phyloP scores from a whole-genome alignment of 2,329 filamentous ascomycete genomes.

The Calonectria pteridis region DNA sequence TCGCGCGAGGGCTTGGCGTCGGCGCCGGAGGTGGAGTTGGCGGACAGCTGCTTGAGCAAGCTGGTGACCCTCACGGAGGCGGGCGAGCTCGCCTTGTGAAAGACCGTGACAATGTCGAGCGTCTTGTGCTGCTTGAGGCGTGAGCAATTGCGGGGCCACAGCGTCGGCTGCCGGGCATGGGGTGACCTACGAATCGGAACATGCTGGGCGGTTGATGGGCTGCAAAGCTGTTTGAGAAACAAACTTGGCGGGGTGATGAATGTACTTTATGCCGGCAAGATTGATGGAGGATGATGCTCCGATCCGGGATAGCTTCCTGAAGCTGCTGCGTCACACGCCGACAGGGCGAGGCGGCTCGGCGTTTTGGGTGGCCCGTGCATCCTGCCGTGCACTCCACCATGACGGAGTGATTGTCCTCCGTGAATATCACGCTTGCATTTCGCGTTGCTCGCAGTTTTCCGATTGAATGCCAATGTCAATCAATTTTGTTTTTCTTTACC shows the following conservation, averaged over 20 bases:
- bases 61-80: slow-evolving; percentile 80
- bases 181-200: slow-evolving; percentile 63
- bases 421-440: slow-evolving; percentile 3
- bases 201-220: slow-evolving; percentile 47
- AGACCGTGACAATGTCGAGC: slow-evolving; percentile 93
- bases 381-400: slow-evolving; percentile 16
- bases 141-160: slow-evolving; percentile 32
- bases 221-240: not conserved
- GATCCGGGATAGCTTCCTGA: slow-evolving; percentile 45
- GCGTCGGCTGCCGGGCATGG: not conserved
- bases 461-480: not conserved
- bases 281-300: slow-evolving; percentile 41
- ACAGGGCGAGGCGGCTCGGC: slow-evolving; percentile 43
- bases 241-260: slow-evolving; percentile 13
- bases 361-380: slow-evolving; percentile 39
- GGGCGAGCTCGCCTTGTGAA: slow-evolving; percentile 84
- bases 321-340: slow-evolving; percentile 43
- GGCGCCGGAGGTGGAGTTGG: slow-evolving; percentile 74
- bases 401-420: not conserved
- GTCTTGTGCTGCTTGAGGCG: slow-evolving; percentile 73
- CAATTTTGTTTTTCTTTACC: not conserved
- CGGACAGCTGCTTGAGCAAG: slow-evolving; percentile 84
- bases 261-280: slow-evolving; percentile 24
- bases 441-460: not conserved
- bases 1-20: slow-evolving; percentile 65